Percentiles rank a stretch among this genome's conserved stretches.
Conservation (phyloP, 2,329 filamentous ascomycete genomes). For the Ophiostoma sp. region DNA sequence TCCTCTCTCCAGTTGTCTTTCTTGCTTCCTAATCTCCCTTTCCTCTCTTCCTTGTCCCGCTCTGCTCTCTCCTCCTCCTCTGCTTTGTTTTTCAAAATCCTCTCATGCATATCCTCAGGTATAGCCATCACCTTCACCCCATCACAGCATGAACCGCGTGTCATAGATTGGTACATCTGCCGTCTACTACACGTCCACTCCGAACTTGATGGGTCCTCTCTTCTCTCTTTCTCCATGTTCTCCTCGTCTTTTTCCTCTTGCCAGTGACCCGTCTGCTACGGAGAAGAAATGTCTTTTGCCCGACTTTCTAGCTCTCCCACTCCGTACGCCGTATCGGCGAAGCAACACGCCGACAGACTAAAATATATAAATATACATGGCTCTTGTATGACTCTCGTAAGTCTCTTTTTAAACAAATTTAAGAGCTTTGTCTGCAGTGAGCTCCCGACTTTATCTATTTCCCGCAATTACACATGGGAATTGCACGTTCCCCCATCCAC, state of each 20-base stretch:
- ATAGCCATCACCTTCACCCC: neutral
- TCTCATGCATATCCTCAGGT: neutral
- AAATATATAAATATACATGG: neutral
- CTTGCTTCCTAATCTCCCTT: neutral
- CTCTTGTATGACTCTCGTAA: neutral
- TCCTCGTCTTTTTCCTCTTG: neutral
- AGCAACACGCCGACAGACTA: conserved; percentile 4
- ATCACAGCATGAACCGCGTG: neutral
- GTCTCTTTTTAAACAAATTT: neutral
- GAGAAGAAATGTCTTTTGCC: neutral
- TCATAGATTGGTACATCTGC: neutral
- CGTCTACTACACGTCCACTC: neutral
- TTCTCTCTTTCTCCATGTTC: neutral
- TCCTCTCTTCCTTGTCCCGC: neutral
- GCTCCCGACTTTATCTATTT: conserved; percentile 11
- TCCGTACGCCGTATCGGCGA: conserved; percentile 10
- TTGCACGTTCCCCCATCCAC: conserved; percentile 20
- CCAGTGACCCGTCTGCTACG: neutral
- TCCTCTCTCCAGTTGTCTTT: neutral
- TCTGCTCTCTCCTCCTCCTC: neutral
- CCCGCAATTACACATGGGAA: conserved; percentile 18
- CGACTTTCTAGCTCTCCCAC: neutral
- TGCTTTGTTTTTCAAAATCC: neutral
- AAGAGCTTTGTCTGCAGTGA: neutral
- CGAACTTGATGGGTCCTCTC: neutral